phyloP scores from a whole-genome alignment of 2,329 filamentous ascomycete genomes.

The Phyllosticta citribraziliensis region DNA sequence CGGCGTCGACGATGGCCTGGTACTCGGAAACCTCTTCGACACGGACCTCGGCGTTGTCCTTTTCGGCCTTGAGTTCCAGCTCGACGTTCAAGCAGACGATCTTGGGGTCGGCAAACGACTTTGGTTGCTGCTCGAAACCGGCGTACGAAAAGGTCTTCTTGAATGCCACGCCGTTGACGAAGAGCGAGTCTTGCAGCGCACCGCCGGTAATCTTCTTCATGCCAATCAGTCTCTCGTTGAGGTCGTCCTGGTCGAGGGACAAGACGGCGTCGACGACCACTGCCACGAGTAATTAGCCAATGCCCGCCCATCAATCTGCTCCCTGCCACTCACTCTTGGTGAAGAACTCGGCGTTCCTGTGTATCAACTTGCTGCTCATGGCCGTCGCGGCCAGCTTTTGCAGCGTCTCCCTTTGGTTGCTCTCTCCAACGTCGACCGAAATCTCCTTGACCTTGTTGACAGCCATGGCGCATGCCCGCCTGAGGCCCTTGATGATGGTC shows the following conservation, averaged over 20 bases:
- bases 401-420: conserved; percentile 77
- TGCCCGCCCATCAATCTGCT: neutral
- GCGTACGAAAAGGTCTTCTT: conserved; percentile 99
- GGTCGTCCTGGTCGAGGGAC: conserved; percentile 88
- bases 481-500: conserved; percentile 91
- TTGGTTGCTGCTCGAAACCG: conserved; percentile 98
- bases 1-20: conserved; percentile 96
- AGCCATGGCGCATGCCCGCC: conserved; percentile 78
- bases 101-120: conserved; percentile 86
- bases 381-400: conserved; percentile 84
- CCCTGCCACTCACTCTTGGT: conserved; percentile 66
- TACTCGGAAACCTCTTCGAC: conserved; percentile 99
- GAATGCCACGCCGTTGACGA: conserved; percentile 96
- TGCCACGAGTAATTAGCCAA: conserved; percentile 27
- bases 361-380: conserved; percentile 99
- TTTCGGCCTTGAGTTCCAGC: conserved; percentile 95
- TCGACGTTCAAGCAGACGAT: conserved; percentile 97
- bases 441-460: conserved; percentile 99
- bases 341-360: conserved; percentile 93
- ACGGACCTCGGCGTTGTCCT: conserved; percentile 96
- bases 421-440: conserved; percentile 72
- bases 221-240: conserved; percentile 96
- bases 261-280: conserved; percentile 98
- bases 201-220: conserved; percentile 98
- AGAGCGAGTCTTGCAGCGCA: conserved; percentile 89